Conservation (phyloP, 257 asterid species). For the Paraleonurus japonicus region DNA sequence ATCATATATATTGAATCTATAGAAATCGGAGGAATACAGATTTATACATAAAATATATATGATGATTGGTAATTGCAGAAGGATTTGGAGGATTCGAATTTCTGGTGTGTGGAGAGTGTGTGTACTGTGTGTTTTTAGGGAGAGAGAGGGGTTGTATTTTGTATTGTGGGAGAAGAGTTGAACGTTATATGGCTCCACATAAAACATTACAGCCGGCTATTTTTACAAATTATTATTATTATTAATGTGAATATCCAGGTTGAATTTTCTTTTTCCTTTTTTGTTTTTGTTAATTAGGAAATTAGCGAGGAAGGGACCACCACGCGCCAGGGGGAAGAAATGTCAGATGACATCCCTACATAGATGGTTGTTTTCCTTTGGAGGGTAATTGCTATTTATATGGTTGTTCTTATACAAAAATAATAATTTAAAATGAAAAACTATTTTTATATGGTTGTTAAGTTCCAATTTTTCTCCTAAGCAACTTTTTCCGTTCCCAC, state of each 20-base stretch:
- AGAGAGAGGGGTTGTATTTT: conserved; percentile 17
- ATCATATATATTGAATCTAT: background rate
- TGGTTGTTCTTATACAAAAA: no score
- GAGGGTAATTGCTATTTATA: no score
- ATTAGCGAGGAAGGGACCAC: background rate
- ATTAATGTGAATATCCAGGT: background rate
- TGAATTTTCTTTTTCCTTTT: background rate
- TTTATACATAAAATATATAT: background rate
- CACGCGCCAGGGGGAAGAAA: conserved; percentile 18
- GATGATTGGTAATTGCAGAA: conserved; percentile 12
- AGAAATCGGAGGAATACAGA: conserved; percentile 26
- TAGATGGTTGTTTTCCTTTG: background rate
- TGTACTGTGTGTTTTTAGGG: conserved; percentile 21
- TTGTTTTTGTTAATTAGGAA: no score
- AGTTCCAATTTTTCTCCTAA: no score
- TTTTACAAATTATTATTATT: conserved; percentile 4
- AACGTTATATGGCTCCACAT: conserved; percentile 34
- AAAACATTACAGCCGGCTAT: conserved; percentile 36
- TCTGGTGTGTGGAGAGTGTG: conserved; percentile 29
- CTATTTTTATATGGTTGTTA: no score
- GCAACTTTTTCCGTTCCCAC: no score
- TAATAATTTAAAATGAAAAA: no score
- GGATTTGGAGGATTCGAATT: conserved; percentile 32
- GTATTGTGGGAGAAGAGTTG: conserved; percentile 26
- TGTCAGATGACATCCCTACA: conserved; percentile 1